These are phyloP conservation scores for Rhytidhysteron rufulum DNA, from an alignment of 2,329 filamentous ascomycete genomes.

Conservation along the genomic window DNA sequence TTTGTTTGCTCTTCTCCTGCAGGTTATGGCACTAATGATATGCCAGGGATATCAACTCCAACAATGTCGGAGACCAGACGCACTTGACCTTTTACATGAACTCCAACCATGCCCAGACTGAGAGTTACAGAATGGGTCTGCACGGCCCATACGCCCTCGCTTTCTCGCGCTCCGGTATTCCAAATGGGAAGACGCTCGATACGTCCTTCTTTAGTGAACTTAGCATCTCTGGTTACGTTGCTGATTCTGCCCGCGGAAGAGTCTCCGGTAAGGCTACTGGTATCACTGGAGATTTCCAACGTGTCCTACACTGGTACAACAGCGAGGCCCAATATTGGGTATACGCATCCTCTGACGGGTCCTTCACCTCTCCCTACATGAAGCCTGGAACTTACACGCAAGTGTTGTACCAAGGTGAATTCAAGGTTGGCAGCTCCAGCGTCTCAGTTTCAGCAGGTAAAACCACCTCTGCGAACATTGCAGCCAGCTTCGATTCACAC, in stretches of 20 bases:
- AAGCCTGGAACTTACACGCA: slow-evolving; percentile 67
- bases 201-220: slow-evolving; percentile 59
- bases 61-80: no score
- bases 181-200: slow-evolving; percentile 45
- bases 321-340: slow-evolving; percentile 62
- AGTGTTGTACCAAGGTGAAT: slow-evolving; percentile 60
- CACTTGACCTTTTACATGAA: no score
- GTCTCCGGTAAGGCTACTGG: slow-evolving; percentile 61
- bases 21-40: no score
- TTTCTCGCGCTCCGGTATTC: slow-evolving; percentile 57
- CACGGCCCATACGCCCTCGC: slow-evolving; percentile 63
- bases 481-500: slow-evolving; percentile 45
- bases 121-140: slow-evolving; percentile 58
- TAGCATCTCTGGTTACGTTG: slow-evolving; percentile 55
- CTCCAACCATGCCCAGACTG: slow-evolving; percentile 61
- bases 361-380: slow-evolving; percentile 63
- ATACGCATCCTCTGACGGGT: slow-evolving; percentile 51
- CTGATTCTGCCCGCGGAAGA: slow-evolving; percentile 53
- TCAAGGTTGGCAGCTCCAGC: slow-evolving; percentile 49
- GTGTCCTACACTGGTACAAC: slow-evolving; percentile 65
- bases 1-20: no score
- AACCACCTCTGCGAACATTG: slow-evolving; percentile 49
- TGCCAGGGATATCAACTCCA: no score
- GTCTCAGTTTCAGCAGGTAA: slow-evolving; percentile 47
- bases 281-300: slow-evolving; percentile 48